Base-by-base conservation (phyloP, 1,284 basidiomycete species). In the Phylloporus gajari region DNA sequence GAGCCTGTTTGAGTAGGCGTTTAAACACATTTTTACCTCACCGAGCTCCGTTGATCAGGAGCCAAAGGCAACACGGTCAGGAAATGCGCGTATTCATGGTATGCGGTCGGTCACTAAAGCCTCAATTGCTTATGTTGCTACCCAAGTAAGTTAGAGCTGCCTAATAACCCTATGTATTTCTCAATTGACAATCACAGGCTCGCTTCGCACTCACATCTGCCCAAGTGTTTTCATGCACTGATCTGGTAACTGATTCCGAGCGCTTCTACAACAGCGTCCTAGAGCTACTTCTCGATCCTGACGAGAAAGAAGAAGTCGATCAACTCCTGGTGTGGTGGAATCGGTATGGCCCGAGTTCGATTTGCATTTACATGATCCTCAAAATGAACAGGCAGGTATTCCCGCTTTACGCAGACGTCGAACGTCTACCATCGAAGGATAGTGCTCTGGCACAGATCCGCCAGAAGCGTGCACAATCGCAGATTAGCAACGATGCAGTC, bases 11-110 rank as follows among this genome's bases (percentile, higher is more conserved):
- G 17, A 21, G 30, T n/a, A 72, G 69, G 67, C 64, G 3, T 73
- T 38, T 60, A 73, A 60, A 11, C 70, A 73, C 32, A 60, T 72
- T 2, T 72, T 73, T 23, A 73, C 67, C 71, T 63, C 35, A 35
- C 35, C 35, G 35, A 35, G 35, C 35, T 35, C 35, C 35, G 8
- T 35, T 35, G 35, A 35, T 35, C 35, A 35, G 35, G 35, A 35
- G 35, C 35, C 35, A 35, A 35, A 35, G 35, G 35, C 35, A 35
- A 35, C 35, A 35, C 35, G 35, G 35, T 35, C 35, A 35, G 35
- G 35, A 35, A 35, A 35, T 35, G 35, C 35, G 35, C 35, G 35
- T 35, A 35, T 35, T 35, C 35, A 35, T 35, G 35, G 35, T 35
- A 35, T 35, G 35, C 35, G 8, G 35, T 35, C 35, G 8, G 35